Base-by-base conservation (phyloP, 108 stramenopile species). In the Pseudonitzschia multiseries region DNA sequence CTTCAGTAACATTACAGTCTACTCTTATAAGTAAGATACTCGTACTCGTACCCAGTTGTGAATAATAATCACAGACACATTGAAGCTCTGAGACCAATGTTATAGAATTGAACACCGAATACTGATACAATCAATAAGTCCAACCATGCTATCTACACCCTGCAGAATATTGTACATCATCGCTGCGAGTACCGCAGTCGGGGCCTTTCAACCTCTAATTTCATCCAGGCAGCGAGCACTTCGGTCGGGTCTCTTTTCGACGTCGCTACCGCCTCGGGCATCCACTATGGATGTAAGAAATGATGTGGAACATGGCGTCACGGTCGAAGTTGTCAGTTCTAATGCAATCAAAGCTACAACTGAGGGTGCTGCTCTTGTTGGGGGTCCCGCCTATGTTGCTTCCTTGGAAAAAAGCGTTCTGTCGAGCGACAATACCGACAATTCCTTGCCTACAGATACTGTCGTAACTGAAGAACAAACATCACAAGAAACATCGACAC, bases 191-290 rank as follows among this genome's bases (percentile, higher is more conserved):
- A 59, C 29, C 1, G 46, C 46, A 24, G 57, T 59, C 10, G 57
- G n/a, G 57, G 57, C 57, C 24, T 59, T 59, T 27, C 57, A 59
- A 27, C 57, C 57, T 9, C 29, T 27, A 27, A 13, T 31, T n/a
- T 28, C 57, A 59, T 28, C 57, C 1, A 27, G 57, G 17, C 57
- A 54, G 24, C 57, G 29, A 31, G 29, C 9, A 59, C 57, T 31
- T 14, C 13, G 13, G 10, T 31, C 14, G 57, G 8, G 57, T 59
- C 27, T 31, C 29, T 59, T 59, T 31, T 59, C 57, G 10, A n/a
- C 57, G n/a, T 27, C 29, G 24, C 26, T n/a, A 14, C n/a, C 57
- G 53, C 26, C 57, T 15, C 27, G 15, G 57, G 8, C 57, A 10
- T 59, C 57, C 26, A 31, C 29, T n/a, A 13, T 31, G 57, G 29